Base-by-base conservation (phyloP, 2,329 filamentous ascomycete species). In the Trichoderma sp. region DNA sequence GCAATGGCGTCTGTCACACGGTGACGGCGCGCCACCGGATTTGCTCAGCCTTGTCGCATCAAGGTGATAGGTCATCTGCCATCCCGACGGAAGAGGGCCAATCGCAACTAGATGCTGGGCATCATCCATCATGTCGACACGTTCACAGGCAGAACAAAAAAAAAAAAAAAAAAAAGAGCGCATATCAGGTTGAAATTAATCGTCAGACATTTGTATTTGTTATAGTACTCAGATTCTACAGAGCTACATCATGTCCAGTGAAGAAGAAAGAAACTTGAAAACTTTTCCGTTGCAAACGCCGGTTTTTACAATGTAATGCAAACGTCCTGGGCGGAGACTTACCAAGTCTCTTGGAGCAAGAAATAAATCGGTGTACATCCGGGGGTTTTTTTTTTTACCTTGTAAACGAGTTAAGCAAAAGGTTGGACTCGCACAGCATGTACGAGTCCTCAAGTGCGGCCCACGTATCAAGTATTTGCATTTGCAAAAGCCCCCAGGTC, bases 401-500 rank as follows among this genome's bases (percentile, higher is more conserved):
- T 50, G 17, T 63, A 56, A 54, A 64, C 37, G 59, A 64, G 59
- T 59, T 57, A n/a, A 63, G 39, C 39, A 60, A 45, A 45, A 54
- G 42, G 59, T 64, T 35, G 50, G 19, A 13, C 37, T 64, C 13
- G 25, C 54, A 27, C 42, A 19, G 45, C 7, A 27, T 34, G 27
- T 53, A 50, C 42, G 52, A 68, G 58, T 17, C 50, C 58, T 65
- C 37, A 39, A 37, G 34, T 56, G 60, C 19, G 42, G 52, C 67
- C 63, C 53, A 68, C 54, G 65, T 50, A 60, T 69, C 70, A 73
- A 68, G 70, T 68, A 70, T 69, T 70, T 71, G 71, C 71, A 68
- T 71, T 70, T 60, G 59, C 61, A 69, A 70, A 54, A 78, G 75
- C 77, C 77, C 78, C 78, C 78, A 75, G 77, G 74, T 76, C 76